These are phyloP conservation scores for Puccinia horiana DNA, from an alignment of 1,284 basidiomycete species.

Conservation along the genomic window DNA sequence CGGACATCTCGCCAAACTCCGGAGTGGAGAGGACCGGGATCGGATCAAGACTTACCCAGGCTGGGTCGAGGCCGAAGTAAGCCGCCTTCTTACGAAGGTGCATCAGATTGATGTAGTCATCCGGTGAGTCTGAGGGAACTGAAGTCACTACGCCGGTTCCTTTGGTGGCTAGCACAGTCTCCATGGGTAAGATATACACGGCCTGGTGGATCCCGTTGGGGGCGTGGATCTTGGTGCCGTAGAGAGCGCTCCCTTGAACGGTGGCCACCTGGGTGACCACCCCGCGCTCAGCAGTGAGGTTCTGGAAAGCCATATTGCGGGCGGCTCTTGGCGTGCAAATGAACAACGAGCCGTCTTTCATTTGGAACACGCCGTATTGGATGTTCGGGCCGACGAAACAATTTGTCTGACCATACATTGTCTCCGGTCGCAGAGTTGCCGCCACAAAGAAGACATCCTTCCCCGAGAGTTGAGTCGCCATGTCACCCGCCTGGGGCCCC, in stretches of 20 bases:
- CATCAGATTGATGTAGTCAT: constrained; percentile 86
- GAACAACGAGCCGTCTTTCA: constrained; percentile 70
- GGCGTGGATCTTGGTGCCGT: constrained; percentile 89
- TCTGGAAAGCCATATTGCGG: constrained; percentile 96
- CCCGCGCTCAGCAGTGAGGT: constrained; percentile 65
- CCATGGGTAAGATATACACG: constrained; percentile 97
- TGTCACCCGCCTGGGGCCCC: constrained; percentile 66
- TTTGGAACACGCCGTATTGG: constrained; percentile 90
- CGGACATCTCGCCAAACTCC: constrained; percentile 86
- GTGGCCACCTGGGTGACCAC: constrained; percentile 73
- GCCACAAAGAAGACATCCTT: constrained; percentile 78
- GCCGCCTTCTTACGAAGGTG: constrained; percentile 96
- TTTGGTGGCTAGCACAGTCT: constrained; percentile 91
- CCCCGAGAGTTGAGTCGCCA: constrained; percentile 35
- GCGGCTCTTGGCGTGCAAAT: constrained; percentile 86
- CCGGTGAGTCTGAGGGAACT: constrained; percentile 96
- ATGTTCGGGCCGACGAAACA: constrained; percentile 90
- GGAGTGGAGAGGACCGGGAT: constrained; percentile 85
- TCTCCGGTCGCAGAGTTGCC: constrained; percentile 94
- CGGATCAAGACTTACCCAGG: constrained; percentile 83
- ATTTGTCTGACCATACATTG: constrained; percentile 99
- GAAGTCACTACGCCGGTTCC: constrained; percentile 99
- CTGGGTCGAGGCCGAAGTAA: constrained; percentile 90
- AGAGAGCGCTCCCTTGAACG: constrained; percentile 74
- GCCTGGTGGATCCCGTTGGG: constrained; percentile 80